Base-by-base conservation (phyloP, 176 grass and related monocot genomes). In the Aegilops tauschii region DNA sequence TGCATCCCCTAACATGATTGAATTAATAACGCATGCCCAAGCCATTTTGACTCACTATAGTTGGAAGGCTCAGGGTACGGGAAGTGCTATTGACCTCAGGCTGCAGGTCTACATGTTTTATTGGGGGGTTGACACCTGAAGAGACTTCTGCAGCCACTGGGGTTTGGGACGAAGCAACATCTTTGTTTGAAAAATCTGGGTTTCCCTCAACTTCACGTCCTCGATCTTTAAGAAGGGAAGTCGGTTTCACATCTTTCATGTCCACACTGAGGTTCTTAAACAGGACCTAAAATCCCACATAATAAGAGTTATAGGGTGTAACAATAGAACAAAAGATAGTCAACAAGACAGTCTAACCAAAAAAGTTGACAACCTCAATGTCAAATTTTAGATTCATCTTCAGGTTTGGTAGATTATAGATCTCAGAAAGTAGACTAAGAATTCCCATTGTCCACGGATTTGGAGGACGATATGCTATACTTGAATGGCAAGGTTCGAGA, bases 301-400 rank as follows among this genome's bases (percentile, higher is more conserved):
- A 69, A 82, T 58, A 27, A 78, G 25, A 85, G 32, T 76, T 30
- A 81, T 9, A 29, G 16, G 21, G 16, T 35, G 66, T 82, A 85
- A n/a, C 20, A 63, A 12, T 28, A 63, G 28, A 77, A 70, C 29
- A 84, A 59, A 59, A 85, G 31, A 76, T 61, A 40, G 18, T 23
- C 27, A 69, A 78, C 58, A 27, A 45, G 56, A 54, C 45, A 78
- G 28, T 44, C 32, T 80, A 58, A 59, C 66, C 28, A 37, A 34
- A 87, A 77, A 72, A 87, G 79, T 36, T 68, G 9, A 47, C 21
- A 49, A 97, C 94, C 94, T 97, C 94, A 65, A 97, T 97, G 42
- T 97, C 94, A 90, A 97, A 97, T 90, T 89, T 97, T 56, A 97
- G 80, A 86, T 97, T 97, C 91, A 97, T 97, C 89, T 97, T 97